Percentiles rank a stretch among this genome's conserved stretches.
These are phyloP conservation scores for Candida tetrigidarum DNA, from an alignment of 1,139 yeast genomes.

Conservation along the genomic window DNA sequence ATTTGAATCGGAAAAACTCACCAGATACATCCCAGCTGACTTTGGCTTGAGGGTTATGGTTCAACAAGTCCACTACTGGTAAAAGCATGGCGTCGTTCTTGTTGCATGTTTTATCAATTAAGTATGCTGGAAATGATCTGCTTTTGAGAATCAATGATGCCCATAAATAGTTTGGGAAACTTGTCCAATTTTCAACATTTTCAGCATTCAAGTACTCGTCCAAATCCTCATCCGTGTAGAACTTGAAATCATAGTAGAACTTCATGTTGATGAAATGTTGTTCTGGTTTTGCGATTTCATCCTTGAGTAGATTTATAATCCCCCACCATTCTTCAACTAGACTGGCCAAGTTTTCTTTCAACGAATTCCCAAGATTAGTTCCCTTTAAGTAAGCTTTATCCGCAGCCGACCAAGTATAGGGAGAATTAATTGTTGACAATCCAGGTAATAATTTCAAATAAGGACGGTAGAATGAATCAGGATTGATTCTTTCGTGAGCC, in stretches of 20 bases:
- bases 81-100: slow-evolving; percentile 65
- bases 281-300: slow-evolving; percentile 33
- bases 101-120: slow-evolving; percentile 32
- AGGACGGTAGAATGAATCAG: slow-evolving; percentile 38
- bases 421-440: slow-evolving; percentile 52
- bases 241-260: slow-evolving; percentile 51
- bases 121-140: slow-evolving; percentile 74
- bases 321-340: slow-evolving; percentile 59
- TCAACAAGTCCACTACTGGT: slow-evolving; percentile 79
- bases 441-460: slow-evolving; percentile 66
- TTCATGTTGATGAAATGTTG: slow-evolving; percentile 47
- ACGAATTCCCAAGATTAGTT: slow-evolving; percentile 53
- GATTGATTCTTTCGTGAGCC: slow-evolving; percentile 35
- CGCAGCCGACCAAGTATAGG: slow-evolving; percentile 62
- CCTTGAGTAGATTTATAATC: slow-evolving; percentile 39
- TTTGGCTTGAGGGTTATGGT: slow-evolving; percentile 65
- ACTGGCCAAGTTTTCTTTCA: slow-evolving; percentile 34
- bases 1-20: slow-evolving; percentile 32
- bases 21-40: slow-evolving; percentile 61
- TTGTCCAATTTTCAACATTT: slow-evolving; percentile 53
- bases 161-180: slow-evolving; percentile 75
- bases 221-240: slow-evolving; percentile 43
- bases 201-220: slow-evolving; percentile 29
- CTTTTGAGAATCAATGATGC: slow-evolving; percentile 70
- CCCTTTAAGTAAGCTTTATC: slow-evolving; percentile 61